Evolutionary conservation across 2,329 filamentous ascomycete species (phyloP), one percentile per base, ranked within the genome.

Genomic region (Aspergillus neotritici): DNA sequence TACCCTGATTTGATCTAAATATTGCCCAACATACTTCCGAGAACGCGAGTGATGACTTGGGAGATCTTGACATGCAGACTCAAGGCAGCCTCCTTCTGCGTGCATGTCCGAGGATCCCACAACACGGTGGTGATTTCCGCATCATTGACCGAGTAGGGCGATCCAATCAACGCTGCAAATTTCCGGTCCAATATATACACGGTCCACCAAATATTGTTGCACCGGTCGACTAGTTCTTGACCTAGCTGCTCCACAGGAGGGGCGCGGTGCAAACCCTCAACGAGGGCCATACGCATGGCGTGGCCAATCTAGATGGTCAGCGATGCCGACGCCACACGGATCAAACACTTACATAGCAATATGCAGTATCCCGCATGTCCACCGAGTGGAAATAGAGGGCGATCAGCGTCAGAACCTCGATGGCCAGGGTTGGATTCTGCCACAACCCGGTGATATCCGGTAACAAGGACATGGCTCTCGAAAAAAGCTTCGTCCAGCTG

Each of bases 161-260:
- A 52, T 0, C 76, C 76, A 67, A 78, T 76, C 2, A 78, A 51
- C 0, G 74, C 74, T 1, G 74, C 74, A 64, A 78, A 76, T 49
- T 78, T 70, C 1, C 75, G 66, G 41, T 79, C 76, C 0, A 79
- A 54, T 3, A 78, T 67, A 34, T 77, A 78, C 0, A 77, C 67
- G 0, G 76, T 78, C 75, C 75, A 79, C 74, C 75, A 79, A 10
- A 76, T 67, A 41, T 70, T 71, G 5, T 72, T 71, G 33, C 69
- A 74, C 36, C 76, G 61, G 41, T 78, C 68, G 0, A 76, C 72
- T 3, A 68, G 55, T 0, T 58, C 50, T 3, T 72, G 66, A 0
- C 72, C 71, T 0, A 77, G 48, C 31, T 73, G 67, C 2, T 68
- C 63, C 0, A 67, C 63, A 0, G 71, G 72, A 67, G 77, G 74